phyloP scores from a whole-genome alignment of 106 monocot species.

The Dendrobium nobile region DNA sequence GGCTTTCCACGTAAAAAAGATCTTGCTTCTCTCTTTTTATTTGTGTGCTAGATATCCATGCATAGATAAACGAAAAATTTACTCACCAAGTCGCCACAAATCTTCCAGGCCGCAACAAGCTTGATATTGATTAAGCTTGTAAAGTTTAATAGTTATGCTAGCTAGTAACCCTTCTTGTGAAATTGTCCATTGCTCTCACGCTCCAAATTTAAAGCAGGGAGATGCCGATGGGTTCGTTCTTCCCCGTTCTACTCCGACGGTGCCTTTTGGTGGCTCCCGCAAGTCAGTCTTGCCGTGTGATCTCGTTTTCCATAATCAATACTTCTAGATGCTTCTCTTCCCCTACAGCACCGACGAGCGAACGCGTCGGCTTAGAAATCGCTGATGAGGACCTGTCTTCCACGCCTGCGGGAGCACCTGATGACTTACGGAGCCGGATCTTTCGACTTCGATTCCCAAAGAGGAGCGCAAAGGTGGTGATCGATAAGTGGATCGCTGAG shows the following conservation, averaged over 20 bases:
- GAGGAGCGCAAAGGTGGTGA: constrained; percentile 50
- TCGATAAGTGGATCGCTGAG: constrained; percentile 61
- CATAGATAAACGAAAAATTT: too few relatives aligned
- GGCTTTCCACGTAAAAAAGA: too few relatives aligned
- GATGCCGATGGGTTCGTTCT: constrained; percentile 3
- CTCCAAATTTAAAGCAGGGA: neutral
- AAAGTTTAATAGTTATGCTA: too few relatives aligned
- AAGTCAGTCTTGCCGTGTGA: neutral
- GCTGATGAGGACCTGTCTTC: constrained; percentile 4
- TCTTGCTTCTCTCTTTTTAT: too few relatives aligned
- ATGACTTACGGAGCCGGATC: constrained; percentile 47
- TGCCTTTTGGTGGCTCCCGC: neutral
- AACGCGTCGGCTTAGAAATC: neutral
- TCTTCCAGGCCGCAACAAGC: too few relatives aligned
- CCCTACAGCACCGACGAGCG: constrained; percentile 4
- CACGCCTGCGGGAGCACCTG: neutral
- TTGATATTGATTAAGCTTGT: too few relatives aligned
- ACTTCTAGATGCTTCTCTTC: constrained; percentile 13
- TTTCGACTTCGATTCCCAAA: constrained; percentile 66
- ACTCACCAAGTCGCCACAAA: too few relatives aligned
- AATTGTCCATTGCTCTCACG: neutral
- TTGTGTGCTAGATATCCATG: too few relatives aligned
- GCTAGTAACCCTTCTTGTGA: neutral
- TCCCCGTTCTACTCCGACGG: constrained; percentile 19
- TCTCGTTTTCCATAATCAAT: neutral